Base-by-base conservation (phyloP, 2,329 filamentous ascomycete genomes). In the Hypoxylon sp. region DNA sequence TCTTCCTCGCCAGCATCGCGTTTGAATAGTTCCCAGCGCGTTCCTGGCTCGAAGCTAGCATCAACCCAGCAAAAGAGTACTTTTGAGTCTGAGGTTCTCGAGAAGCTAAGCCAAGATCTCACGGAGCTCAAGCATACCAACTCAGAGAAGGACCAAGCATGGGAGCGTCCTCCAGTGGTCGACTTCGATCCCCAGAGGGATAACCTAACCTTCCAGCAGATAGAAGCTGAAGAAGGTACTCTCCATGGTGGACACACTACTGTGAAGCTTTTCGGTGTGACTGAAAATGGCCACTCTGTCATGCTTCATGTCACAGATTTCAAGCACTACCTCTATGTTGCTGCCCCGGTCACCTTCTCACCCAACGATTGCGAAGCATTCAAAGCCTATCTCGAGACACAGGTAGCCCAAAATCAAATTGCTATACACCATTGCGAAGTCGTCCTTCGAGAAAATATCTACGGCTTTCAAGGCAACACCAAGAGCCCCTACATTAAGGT, bases 51-150 rank as follows among this genome's bases (percentile, higher is more conserved):
- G 70, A 90, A 89, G 76, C 78, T 89, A 65, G 86, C 88, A 69
- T 95, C 92, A 1, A 94, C 88, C 73, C 93, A 94, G 80, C 88
- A 88, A 15, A 98, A 97, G 83, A 97, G 94, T 79, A 88, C 92
- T 61, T 99, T 99, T 79, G 96, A 98, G 81, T 91, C 92, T 65
- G 94, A 98, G 78, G 93, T 97, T 1, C 86, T 99, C 68, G 95
- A 98, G 85, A 97, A 97, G 84, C 88, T 99, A 80, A 96, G 93
- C 68, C 95, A 98, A 80, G 94, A 98, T 77, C 94, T 98, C 68
- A 91, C 88, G 24, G 92, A 91, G 19, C 85, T 97, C 73, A 97
- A 94, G 84, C 87, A 93, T 75, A 93, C 87, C 80, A 98, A 97
- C 80, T 87, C 92, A 1, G 96, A 99, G 78, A 97, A 91, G 79